These are phyloP conservation scores for Platismatia glauca DNA, from an alignment of 495 filamentous ascomycete genomes.

Conservation along the genomic window DNA sequence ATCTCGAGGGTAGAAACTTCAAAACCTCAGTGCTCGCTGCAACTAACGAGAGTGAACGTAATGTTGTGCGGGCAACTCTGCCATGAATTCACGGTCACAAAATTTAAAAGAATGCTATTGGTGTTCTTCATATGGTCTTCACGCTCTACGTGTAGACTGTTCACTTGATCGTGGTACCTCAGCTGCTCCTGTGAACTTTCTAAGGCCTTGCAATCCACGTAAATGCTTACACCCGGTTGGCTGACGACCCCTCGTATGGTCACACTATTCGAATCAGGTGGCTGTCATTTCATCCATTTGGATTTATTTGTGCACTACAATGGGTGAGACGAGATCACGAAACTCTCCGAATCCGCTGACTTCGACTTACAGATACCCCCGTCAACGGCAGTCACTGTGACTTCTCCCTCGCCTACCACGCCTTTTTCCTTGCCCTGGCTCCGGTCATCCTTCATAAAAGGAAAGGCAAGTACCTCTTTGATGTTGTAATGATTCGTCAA, in stretches of 20 bases:
- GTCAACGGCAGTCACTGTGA: conserved; percentile 52
- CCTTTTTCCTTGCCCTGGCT: conserved; percentile 41
- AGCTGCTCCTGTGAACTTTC: neutral
- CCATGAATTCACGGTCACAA: neutral
- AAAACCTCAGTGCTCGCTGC: neutral
- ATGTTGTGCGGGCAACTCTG: neutral
- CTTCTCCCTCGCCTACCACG: conserved; percentile 57
- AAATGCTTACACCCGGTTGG: neutral
- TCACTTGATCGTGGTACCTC: neutral
- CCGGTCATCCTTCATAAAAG: conserved; percentile 68
- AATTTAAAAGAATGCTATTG: neutral
- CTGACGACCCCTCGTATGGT: neutral
- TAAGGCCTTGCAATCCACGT: neutral
- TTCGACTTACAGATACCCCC: conserved; percentile 58
- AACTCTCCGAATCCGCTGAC: neutral
- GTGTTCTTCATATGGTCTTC: neutral
- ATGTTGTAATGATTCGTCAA: conserved; percentile 91
- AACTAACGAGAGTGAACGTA: neutral
- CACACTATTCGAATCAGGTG: neutral
- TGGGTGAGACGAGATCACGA: conserved; percentile 21
- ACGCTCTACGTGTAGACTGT: neutral
- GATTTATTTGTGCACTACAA: conserved; percentile 27
- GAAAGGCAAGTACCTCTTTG: conserved; percentile 94
- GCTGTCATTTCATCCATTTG: neutral
- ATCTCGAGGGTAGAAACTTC: neutral